phyloP scores from a whole-genome alignment of 345 rosid genomes.

The Streptanthus diversifolius region DNA sequence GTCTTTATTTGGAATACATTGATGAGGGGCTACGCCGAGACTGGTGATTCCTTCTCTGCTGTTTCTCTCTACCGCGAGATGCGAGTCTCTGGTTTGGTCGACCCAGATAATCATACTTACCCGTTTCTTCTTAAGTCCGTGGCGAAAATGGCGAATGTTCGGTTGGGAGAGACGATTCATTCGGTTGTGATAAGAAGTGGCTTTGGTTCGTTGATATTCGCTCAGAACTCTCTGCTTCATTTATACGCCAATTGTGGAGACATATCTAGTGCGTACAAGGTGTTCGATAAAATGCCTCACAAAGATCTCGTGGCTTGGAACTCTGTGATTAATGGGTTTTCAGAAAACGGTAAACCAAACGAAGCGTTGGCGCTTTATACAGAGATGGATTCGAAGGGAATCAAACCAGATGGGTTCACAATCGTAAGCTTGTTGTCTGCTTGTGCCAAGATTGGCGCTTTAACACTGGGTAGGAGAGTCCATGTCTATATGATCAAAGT shows the following conservation, averaged over 20 bases:
- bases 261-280: slow-evolving; percentile 44
- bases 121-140: slow-evolving; percentile 81
- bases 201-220: slow-evolving; percentile 55
- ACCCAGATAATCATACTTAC: slow-evolving; percentile 80
- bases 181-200: slow-evolving; percentile 53
- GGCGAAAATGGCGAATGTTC: slow-evolving; percentile 47
- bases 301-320: slow-evolving; percentile 92
- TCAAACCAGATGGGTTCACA: slow-evolving; percentile 77
- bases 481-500: slow-evolving; percentile 57
- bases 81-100: slow-evolving; percentile 38
- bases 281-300: slow-evolving; percentile 60
- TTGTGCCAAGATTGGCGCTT: slow-evolving; percentile 75
- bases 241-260: slow-evolving; percentile 54
- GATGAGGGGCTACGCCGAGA: slow-evolving; percentile 81
- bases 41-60: slow-evolving; percentile 48
- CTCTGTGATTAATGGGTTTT: slow-evolving; percentile 80
- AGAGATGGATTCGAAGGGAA: slow-evolving; percentile 50
- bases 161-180: slow-evolving; percentile 54
- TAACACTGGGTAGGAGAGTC: slow-evolving; percentile 62
- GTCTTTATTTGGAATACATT: slow-evolving; percentile 74
- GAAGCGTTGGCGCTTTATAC: slow-evolving; percentile 58
- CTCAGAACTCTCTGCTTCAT: slow-evolving; percentile 64
- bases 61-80: slow-evolving; percentile 47
- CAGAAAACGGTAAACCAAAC: slow-evolving; percentile 57
- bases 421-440: slow-evolving; percentile 71